Percentiles rank a stretch among this genome's conserved stretches.
These are phyloP conservation scores for Chlamydomonas applanata DNA, from an alignment of 139 green algal species.

Conservation along the genomic window DNA sequence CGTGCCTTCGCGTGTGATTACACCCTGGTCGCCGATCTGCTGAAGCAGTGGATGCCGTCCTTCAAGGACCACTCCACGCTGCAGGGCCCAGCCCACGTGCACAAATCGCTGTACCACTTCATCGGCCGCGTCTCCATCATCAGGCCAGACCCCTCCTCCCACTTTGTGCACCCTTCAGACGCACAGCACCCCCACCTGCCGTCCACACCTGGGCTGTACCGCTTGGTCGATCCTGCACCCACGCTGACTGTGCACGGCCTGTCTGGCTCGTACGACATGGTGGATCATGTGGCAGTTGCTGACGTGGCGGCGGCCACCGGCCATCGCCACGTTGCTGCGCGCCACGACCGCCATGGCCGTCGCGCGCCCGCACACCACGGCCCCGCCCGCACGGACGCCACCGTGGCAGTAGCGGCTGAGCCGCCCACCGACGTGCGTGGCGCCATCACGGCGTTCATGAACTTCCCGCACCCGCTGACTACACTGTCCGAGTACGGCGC, in stretches of 20 bases:
- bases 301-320: background rate
- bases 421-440: background rate
- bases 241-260: background rate
- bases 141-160: slow-evolving; percentile 3
- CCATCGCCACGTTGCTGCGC: background rate
- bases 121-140: slow-evolving; percentile 85
- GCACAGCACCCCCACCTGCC: slow-evolving; percentile 85
- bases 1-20: slow-evolving; percentile 99
- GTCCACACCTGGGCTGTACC: slow-evolving; percentile 73
- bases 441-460: slow-evolving; percentile 62
- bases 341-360: background rate
- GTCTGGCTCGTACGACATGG: background rate
- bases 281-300: background rate
- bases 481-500: slow-evolving; percentile 61
- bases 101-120: slow-evolving; percentile 84
- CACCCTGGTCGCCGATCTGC: slow-evolving; percentile 63
- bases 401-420: background rate
- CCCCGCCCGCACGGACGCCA: background rate
- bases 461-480: slow-evolving; percentile 93
- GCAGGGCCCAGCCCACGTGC: slow-evolving; percentile 8
- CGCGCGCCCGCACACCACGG: background rate
- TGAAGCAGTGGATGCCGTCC: slow-evolving; percentile 43
- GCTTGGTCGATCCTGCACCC: slow-evolving; percentile 2
- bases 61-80: slow-evolving; percentile 85
- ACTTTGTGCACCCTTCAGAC: slow-evolving; percentile 47